phyloP scores from a whole-genome alignment of 441 rosid species.

The Eruca vesicaria region DNA sequence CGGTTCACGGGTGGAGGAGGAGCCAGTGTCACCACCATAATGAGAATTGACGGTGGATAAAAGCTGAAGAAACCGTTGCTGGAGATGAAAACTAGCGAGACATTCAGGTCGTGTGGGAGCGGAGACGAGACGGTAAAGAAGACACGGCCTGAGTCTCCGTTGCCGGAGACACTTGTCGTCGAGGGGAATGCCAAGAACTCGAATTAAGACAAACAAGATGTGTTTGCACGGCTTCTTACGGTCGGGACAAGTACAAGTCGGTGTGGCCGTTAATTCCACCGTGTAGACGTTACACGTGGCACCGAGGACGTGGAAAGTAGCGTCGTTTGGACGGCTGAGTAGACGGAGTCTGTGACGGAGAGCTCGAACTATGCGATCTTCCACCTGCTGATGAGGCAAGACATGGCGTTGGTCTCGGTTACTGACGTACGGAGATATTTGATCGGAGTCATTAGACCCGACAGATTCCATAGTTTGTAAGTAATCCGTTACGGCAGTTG shows the following conservation, averaged over 20 bases:
- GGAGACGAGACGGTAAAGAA: constrained; percentile 45
- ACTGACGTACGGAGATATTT: constrained; percentile 31
- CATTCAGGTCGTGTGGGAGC: constrained; percentile 49
- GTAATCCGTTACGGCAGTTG: background rate
- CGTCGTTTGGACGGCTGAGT: constrained; percentile 57
- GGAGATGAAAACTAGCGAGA: constrained; percentile 49
- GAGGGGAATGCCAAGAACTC: constrained; percentile 62
- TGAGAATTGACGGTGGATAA: constrained; percentile 30
- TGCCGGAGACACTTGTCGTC: constrained; percentile 63
- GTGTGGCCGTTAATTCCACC: constrained; percentile 51
- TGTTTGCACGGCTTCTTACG: constrained; percentile 79
- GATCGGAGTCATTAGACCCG: constrained; percentile 35
- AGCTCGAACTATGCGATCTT: constrained; percentile 66
- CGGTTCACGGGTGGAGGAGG: constrained; percentile 21
- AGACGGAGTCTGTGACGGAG: constrained; percentile 63
- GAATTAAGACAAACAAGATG: constrained; percentile 69
- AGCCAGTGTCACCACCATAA: background rate
- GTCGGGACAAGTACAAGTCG: constrained; percentile 86
- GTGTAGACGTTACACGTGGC: constrained; percentile 86
- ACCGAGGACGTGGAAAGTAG: constrained; percentile 69
- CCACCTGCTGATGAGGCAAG: constrained; percentile 44
- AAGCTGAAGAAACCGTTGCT: constrained; percentile 62
- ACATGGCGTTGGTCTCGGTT: constrained; percentile 24
- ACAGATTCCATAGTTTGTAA: constrained; percentile 50
- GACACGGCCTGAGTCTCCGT: constrained; percentile 65